Evolutionary conservation across 257 asterid species (phyloP), one percentile per base, ranked within the genome.

Genomic region (Capsicum pubescens): DNA sequence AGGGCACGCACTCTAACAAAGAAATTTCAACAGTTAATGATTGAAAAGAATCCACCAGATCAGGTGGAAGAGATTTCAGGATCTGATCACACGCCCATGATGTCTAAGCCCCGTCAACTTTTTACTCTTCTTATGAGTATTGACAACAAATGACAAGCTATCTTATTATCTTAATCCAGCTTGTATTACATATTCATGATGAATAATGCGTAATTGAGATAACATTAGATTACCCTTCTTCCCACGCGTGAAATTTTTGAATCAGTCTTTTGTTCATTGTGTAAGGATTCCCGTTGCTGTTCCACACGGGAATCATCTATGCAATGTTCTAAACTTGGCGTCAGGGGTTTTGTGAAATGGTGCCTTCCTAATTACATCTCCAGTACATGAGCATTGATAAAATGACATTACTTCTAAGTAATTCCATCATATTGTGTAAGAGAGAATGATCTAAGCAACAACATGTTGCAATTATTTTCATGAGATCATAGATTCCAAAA

Each of bases 61-160:
- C 85, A 90, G 86, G 89, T 87, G 42, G 69, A 12, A 56, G 83
- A 84, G 61, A 66, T 90, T 9, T 61, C 0, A 39, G 91, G 89
- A 26, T 71, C 92, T 7, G 90, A 88, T 87, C 91, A 90, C 71
- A 87, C 88, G 91, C 85, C 81, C 21, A 84, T 88, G 92, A 76
- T 85, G 84, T 87, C 89, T 50, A 87, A 78, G 48, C 90, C 91
- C 2, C 13, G 9, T 16, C 85, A 88, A 76, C 89, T 90, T 4
- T 70, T 76, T 39, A 69, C 61, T 82, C 86, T 36, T 66, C 87
- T 85, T 54, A 81, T 60, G 16, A 39, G 26, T 8, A 64, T 87
- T 74, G 88, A 86, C 35, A 67, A 32, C 2, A 80, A 63, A 9
- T 69, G 55, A 69, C 76, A 26, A 67, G 19, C 48, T 67, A 26